A percentile compares a stretch with the other conserved stretches of the same genome.
Conservation (phyloP, 768 basidiomycete species). For the Hygrocybe coccinea region DNA sequence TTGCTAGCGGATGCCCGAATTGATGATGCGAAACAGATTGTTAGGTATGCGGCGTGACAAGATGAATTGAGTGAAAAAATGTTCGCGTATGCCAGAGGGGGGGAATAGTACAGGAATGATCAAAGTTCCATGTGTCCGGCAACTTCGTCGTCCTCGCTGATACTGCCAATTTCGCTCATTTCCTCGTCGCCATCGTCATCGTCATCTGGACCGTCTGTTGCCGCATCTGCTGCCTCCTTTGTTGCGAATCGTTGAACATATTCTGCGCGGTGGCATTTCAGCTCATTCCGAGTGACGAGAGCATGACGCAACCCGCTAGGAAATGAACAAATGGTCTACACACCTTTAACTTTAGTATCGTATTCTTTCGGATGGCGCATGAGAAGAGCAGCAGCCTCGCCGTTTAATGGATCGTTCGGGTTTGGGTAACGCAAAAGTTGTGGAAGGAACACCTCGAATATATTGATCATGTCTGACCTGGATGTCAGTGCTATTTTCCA, state of each 20-base stretch:
- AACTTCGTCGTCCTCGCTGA: constrained; percentile 57
- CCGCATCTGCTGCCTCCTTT: constrained; percentile 81
- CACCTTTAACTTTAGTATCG: constrained; percentile 89
- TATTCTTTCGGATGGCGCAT: constrained; percentile 98
- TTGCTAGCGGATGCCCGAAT: not conserved
- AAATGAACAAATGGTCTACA: constrained; percentile 17
- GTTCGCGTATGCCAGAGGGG: not conserved
- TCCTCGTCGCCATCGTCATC: constrained; percentile 78
- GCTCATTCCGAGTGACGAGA: no score
- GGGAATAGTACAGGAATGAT: no score
- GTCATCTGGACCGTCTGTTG: constrained; percentile 53
- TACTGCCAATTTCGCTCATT: constrained; percentile 84
- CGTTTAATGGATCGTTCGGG: constrained; percentile 95
- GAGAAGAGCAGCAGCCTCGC: constrained; percentile 93
- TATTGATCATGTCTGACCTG: constrained; percentile 92
- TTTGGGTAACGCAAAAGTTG: constrained; percentile 97
- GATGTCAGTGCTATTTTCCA: not conserved
- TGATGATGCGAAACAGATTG: not conserved
- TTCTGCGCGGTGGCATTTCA: constrained; percentile 44
- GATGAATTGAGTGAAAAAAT: constrained; percentile 13
- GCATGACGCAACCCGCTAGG: no score
- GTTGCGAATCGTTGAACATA: constrained; percentile 96
- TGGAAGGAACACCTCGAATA: constrained; percentile 96
- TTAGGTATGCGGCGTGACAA: not conserved
- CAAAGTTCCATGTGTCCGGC: constrained; percentile 6